Evolutionary conservation across 2,329 filamentous ascomycete species (phyloP).

Genomic region (Rugonectria rugulosa): DNA sequence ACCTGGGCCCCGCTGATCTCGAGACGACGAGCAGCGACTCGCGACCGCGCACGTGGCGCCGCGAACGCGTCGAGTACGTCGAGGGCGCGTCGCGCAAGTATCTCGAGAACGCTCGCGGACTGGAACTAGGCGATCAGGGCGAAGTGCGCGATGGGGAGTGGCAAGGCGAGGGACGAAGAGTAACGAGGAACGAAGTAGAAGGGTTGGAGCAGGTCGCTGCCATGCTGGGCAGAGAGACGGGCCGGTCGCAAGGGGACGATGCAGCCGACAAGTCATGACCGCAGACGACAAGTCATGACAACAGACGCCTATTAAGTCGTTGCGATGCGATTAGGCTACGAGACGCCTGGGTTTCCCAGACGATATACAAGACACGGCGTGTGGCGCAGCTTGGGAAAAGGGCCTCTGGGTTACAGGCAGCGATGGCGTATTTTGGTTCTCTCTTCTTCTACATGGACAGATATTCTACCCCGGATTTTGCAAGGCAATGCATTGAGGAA

Average conservation of each 20-base stretch:
- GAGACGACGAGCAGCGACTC: slow-evolving; percentile 43
- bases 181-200: slow-evolving; percentile 63
- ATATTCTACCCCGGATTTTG: slow-evolving; percentile 15
- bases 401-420: slow-evolving; percentile 4
- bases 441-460: slow-evolving; percentile 25
- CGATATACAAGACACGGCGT: slow-evolving; percentile 17
- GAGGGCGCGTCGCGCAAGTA: slow-evolving; percentile 81
- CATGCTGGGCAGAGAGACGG: slow-evolving; percentile 47
- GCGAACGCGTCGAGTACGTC: slow-evolving; percentile 81
- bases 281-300: neutral
- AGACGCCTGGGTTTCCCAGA: no score
- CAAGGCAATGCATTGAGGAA: slow-evolving; percentile 28
- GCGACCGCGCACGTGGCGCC: slow-evolving; percentile 65
- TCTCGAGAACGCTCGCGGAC: slow-evolving; percentile 72
- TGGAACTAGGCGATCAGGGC: slow-evolving; percentile 69
- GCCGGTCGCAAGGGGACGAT: neutral
- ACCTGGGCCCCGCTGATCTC: slow-evolving; percentile 53
- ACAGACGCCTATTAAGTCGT: no score
- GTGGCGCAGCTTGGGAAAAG: slow-evolving; percentile 24
- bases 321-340: no score
- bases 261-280: slow-evolving; percentile 1
- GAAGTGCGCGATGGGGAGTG: slow-evolving; percentile 71
- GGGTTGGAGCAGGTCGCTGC: slow-evolving; percentile 60
- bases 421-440: slow-evolving; percentile 7
- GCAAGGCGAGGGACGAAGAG: slow-evolving; percentile 61